Percentiles rank a stretch among this genome's conserved stretches.
Evolutionary conservation across 2,329 filamentous ascomycete species (phyloP).

Genomic region (Elsinoe necatrix): DNA sequence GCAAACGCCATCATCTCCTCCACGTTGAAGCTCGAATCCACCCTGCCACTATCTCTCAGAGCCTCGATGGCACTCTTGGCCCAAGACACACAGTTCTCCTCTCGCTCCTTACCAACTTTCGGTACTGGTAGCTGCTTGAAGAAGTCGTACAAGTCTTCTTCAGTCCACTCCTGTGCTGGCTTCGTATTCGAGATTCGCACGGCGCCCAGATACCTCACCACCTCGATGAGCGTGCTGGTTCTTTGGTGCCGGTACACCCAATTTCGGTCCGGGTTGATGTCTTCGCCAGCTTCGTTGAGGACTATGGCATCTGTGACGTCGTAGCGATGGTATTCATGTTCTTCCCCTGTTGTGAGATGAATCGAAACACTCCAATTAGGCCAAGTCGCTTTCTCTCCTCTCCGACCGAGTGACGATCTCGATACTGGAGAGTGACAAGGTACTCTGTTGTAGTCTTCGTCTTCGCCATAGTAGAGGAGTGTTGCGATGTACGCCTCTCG

Average conservation of each 20-base stretch:
- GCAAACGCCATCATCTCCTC: constrained; percentile 1
- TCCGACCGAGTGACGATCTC: background rate
- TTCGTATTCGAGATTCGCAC: background rate
- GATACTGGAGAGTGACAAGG: background rate
- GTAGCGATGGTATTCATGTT: background rate
- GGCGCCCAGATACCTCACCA: background rate
- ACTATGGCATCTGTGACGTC: background rate
- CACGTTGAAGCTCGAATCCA: background rate
- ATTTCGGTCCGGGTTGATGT: background rate
- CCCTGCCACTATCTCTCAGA: background rate
- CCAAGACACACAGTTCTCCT: background rate
- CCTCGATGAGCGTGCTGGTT: background rate
- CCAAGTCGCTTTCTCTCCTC: background rate
- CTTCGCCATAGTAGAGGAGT: background rate
- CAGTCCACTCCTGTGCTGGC: background rate
- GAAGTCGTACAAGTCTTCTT: background rate
- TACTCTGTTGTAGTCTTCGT: background rate
- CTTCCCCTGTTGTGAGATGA: background rate
- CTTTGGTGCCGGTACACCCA: background rate
- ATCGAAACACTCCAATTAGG: background rate
- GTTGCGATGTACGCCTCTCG: background rate
- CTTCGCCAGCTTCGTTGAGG: background rate
- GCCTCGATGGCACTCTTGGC: background rate
- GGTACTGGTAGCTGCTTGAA: background rate
- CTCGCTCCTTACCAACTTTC: background rate